Evolutionary conservation across 306 rosid genomes (phyloP), one percentile per base, ranked within the genome.

Genomic region (Acmispon strigosus): DNA sequence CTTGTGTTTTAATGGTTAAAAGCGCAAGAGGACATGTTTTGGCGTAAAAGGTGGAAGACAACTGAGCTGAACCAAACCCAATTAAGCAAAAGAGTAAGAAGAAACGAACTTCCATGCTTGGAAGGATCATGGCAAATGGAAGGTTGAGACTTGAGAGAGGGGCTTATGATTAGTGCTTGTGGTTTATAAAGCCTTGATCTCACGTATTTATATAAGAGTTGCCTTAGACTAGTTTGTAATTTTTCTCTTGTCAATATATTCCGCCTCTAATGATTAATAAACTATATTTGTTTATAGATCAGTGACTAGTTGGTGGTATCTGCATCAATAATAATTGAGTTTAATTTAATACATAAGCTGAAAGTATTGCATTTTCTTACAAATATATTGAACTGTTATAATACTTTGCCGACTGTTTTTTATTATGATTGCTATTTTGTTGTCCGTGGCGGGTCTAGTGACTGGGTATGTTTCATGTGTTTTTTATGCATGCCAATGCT

Each of bases 1-100:
- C 82, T 8, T 66, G 85, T 0, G 76, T 10, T 17, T 45, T 79
- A 49, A 90, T 88, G 82, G 82, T 80, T 65, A 90, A 62, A 59
- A 90, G 87, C 7, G 78, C 94, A 1, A 14, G 68, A 13, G 96
- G 96, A 13, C 96, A 90, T 0, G 80, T 79, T 51, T 20, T 65
- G 2, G 43, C 47, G 1, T 90, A 90, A 76, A 83, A 84, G 5
- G 16, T 76, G 6, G 87, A n/a, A 14, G 96, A 90, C 11, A 90
- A 66, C 37, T 82, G 85, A 36, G 89, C 89, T 14, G 86, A 82
- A 11, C 51, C 84, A 43, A 68, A 42, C 58, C 82, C 86, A 34
- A 62, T 2, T 16, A 82, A 20, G 69, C 64, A 66, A 27, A 54
- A 45, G 2, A 76, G 20, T 8, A 69, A 59, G 11, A 72, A 62